phyloP scores from a whole-genome alignment of 1,139 yeast genomes.

The Scheffersomyces segobiensis region DNA sequence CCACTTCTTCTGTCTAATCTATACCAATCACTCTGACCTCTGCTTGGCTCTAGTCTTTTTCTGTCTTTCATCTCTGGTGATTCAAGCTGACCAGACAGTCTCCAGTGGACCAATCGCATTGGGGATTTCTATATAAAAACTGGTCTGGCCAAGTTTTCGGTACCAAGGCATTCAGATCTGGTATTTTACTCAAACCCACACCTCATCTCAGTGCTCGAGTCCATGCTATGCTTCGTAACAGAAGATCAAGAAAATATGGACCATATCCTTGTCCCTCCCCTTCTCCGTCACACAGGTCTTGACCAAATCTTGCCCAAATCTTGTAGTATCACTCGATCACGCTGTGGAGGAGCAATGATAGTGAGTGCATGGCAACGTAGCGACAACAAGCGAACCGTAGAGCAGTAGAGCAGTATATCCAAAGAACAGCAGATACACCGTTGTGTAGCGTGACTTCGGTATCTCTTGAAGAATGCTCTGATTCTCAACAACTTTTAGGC shows the following conservation, averaged over 20 bases:
- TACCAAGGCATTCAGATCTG: neutral
- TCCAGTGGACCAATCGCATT: neutral
- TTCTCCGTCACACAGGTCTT: neutral
- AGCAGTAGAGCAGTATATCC: no score
- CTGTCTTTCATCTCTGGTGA: neutral
- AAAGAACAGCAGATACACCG: no score
- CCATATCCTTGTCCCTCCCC: neutral
- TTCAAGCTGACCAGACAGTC: neutral
- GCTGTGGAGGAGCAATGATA: neutral
- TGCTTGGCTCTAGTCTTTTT: no score
- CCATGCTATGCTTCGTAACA: neutral
- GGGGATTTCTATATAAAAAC: neutral
- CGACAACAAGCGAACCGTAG: neutral
- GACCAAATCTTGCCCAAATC: no score
- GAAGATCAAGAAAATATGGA: neutral
- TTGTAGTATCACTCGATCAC: no score
- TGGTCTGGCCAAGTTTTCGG: neutral
- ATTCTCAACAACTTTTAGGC: neutral
- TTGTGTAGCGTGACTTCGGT: no score
- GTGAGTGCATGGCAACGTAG: neutral
- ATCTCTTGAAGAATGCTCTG: neutral
- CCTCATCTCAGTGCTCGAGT: neutral
- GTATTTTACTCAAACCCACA: neutral
- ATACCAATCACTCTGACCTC: no score
- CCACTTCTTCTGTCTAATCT: no score